Evolutionary conservation across 2,329 filamentous ascomycete genomes (phyloP), one percentile per base, ranked within the genome.

Genomic region (Stachybotrys chlorohalonatus): DNA sequence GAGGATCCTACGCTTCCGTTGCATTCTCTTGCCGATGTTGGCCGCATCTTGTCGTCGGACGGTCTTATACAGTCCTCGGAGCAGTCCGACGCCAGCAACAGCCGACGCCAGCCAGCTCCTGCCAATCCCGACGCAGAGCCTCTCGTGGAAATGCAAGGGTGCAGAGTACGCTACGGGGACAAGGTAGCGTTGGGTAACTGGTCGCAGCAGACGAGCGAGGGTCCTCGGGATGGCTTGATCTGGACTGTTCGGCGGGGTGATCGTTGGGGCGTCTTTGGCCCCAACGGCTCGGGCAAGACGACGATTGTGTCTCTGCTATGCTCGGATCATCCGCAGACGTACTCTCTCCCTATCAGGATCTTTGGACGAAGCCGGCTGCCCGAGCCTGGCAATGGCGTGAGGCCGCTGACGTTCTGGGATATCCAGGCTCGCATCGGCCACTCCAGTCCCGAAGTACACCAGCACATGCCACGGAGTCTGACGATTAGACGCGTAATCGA

Each of bases 221-320:
- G 80, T 0, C 62, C 74, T 50, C 60, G 71, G 16, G 68, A 80
- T 1, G 93, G 93, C 0, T 75, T 97, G 6, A 80, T 86, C 65
- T 96, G 94, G 90, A 89, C 81, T 0, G 85, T 97, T 30, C 82
- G 84, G 46, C 82, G 87, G 52, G 92, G 93, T 30, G 85, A 96
- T 67, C 84, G 92, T 58, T 96, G 91, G 88, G 93, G 89, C 3
- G 82, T 97, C 16, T 94, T 99, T 65, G 94, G 94, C 0, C 87
- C 92, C 36, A 97, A 99, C 63, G 94, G 88, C 11, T 96, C 90
- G 1, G 94, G 94, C 16, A 99, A 99, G 75, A 99, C 94, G 0
- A 99, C 94, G 0, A 80, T 99, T 46, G 81, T 97, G 31, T 94
- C 91, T 6, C 79, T 99, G 6, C 88, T 99, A 56, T 95, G 90